Evolutionary conservation across 2,329 filamentous ascomycete species (phyloP), one percentile per base, ranked within the genome.

Genomic region (Curvularia lunata): DNA sequence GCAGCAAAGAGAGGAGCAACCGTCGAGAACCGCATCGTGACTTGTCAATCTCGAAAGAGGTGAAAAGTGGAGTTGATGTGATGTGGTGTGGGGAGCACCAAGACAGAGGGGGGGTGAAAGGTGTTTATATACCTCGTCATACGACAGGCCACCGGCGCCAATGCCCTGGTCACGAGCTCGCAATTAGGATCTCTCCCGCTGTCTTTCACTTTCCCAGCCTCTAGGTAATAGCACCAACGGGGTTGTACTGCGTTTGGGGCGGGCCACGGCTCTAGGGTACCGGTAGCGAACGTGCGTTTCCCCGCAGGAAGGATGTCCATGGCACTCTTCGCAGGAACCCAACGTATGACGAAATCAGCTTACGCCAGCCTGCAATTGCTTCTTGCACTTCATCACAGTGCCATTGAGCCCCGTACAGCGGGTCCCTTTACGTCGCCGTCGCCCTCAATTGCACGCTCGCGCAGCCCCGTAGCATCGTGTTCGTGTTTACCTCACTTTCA

Each of bases 21-120:
- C 45, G 64, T 54, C 13, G 64, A 59, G 45, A 68, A 61, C 66
- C 68, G 65, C 70, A 73, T 73, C 50, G 54, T 66, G 67, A 58
- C 60, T 63, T 59, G 56, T 58, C 64, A 61, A 64, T 48, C 46
- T 55, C 52, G 51, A 32, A 51, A 56, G 56, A 57, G 48, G 51
- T 59, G 62, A 55, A 56, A 59, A 64, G 60, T 53, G 55, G 52
- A 64, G 61, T 56, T 52, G 59, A 58, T 41, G 62, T 46, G 61
- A 55, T 54, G 56, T 51, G 58, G 58, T 57, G 62, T 59, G 57
- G 58, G 62, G 43, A 18, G 34, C 42, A 45, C 43, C 57, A 48
- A 54, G 52, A 50, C 52, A 48, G 48, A 50, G 57, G 52, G 57
- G 52, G 52, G 30, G 38, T n/a, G n/a, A 45, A 50, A 57, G 55